These are phyloP conservation scores for Trametes cubensis DNA, from an alignment of 768 basidiomycete genomes.

Conservation along the genomic window DNA sequence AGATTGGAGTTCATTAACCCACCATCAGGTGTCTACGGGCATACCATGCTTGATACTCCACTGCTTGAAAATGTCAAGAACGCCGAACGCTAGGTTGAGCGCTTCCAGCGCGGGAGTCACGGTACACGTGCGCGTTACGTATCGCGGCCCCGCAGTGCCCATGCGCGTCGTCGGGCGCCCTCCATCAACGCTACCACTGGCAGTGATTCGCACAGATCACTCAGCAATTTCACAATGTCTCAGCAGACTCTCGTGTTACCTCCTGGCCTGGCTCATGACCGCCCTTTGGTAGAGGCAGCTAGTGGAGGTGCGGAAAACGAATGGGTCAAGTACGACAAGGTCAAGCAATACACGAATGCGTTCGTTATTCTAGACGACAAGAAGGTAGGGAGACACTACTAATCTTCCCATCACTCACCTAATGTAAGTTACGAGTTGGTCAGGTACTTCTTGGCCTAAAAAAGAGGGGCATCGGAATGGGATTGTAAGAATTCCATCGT, in stretches of 20 bases:
- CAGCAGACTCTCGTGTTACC: background rate
- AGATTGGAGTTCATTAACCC: no score
- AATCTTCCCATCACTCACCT: background rate
- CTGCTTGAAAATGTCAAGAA: no score
- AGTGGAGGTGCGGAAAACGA: conserved; percentile 23
- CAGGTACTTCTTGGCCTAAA: conserved; percentile 78
- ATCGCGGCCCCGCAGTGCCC: background rate
- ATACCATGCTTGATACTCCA: no score
- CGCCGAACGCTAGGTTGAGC: background rate
- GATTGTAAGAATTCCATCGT: conserved; percentile 46
- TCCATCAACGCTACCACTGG: background rate
- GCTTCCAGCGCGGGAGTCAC: conserved; percentile 11
- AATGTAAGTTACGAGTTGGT: conserved; percentile 34
- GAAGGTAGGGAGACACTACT: conserved; percentile 13
- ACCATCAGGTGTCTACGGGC: no score
- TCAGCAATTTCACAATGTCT: background rate
- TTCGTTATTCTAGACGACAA: conserved; percentile 56
- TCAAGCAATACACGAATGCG: conserved; percentile 67
- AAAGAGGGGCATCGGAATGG: conserved; percentile 74
- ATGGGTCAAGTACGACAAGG: conserved; percentile 51
- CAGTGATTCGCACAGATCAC: background rate
- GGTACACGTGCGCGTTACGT: conserved; percentile 16
- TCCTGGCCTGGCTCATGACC: conserved; percentile 14
- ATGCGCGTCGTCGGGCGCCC: no score
- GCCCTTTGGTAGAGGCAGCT: conserved; percentile 5